A percentile compares a stretch with the other conserved stretches of the same genome.
Evolutionary conservation across 192 early-diverging fungal genomes (phyloP).

Genomic region (Rhizophlyctis rosea): DNA sequence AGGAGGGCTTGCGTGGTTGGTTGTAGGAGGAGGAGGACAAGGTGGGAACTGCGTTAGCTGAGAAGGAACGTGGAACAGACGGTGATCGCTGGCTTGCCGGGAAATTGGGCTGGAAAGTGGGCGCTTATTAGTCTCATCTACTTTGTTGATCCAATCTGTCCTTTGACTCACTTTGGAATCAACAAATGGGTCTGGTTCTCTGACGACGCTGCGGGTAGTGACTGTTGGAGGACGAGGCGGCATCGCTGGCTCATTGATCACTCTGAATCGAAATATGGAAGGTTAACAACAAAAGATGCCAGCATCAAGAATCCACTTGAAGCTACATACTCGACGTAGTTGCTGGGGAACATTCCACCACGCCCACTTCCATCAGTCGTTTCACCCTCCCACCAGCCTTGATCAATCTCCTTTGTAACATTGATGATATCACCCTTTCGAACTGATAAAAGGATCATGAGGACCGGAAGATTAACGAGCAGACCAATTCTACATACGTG

Average conservation of each 20-base stretch:
- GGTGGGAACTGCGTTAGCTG: slow-evolving; percentile 2
- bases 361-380: slow-evolving; percentile 61
- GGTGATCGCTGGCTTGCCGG: neutral
- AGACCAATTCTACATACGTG: slow-evolving; percentile 26
- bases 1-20: neutral
- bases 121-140: neutral
- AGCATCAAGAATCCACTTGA: neutral
- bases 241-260: neutral
- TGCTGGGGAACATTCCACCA: slow-evolving; percentile 89
- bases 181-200: neutral
- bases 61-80: neutral
- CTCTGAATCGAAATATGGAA: neutral
- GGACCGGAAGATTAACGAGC: neutral
- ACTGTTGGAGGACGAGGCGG: neutral
- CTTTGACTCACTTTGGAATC: neutral
- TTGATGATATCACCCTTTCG: slow-evolving; percentile 83
- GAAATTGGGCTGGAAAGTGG: slow-evolving; percentile 1
- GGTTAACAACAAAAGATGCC: neutral
- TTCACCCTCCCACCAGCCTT: slow-evolving; percentile 95
- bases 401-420: slow-evolving; percentile 81
- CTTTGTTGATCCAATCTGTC: neutral
- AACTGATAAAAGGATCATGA: slow-evolving; percentile 38
- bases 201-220: neutral
- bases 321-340: slow-evolving; percentile 72
- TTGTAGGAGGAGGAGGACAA: slow-evolving; percentile 9